Percentiles rank a stretch among this genome's conserved stretches.
These are phyloP conservation scores for Arthroderma sp. DNA, from an alignment of 2,329 filamentous ascomycete genomes.

Conservation along the genomic window DNA sequence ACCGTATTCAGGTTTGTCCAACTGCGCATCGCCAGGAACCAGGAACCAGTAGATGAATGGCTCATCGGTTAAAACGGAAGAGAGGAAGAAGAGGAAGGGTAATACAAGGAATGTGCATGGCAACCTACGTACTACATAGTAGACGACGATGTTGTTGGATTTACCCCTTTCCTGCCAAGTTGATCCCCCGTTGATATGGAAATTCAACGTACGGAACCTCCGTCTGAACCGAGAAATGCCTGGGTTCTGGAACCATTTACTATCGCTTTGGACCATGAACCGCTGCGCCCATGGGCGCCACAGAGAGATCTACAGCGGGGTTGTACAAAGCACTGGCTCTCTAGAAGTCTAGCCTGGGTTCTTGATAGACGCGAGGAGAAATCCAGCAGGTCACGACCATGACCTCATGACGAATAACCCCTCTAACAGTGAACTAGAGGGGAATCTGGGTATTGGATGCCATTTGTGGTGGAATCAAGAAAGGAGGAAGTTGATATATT, in stretches of 20 bases:
- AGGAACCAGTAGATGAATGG: neutral
- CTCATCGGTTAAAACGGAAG: neutral
- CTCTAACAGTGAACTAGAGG: neutral
- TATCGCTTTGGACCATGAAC: neutral
- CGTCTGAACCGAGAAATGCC: neutral
- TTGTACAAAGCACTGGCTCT: neutral
- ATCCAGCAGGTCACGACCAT: neutral
- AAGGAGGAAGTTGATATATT: neutral
- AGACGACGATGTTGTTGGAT: neutral
- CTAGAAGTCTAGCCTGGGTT: neutral
- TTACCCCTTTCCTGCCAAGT: conserved; percentile 1
- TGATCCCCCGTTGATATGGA: neutral
- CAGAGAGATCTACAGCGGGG: conserved; percentile 4
- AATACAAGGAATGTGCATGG: neutral
- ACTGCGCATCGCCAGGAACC: neutral
- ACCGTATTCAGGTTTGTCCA: neutral
- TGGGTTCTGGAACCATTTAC: conserved; percentile 3
- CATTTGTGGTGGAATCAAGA: neutral
- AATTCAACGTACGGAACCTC: neutral
- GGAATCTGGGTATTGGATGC: neutral
- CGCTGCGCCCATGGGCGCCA: neutral
- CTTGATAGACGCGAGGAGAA: neutral
- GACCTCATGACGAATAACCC: neutral
- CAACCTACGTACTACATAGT: neutral
- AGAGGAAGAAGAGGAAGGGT: neutral